These are phyloP conservation scores for Calonectria ilicicola DNA, from an alignment of 2,329 filamentous ascomycete genomes.

Conservation along the genomic window DNA sequence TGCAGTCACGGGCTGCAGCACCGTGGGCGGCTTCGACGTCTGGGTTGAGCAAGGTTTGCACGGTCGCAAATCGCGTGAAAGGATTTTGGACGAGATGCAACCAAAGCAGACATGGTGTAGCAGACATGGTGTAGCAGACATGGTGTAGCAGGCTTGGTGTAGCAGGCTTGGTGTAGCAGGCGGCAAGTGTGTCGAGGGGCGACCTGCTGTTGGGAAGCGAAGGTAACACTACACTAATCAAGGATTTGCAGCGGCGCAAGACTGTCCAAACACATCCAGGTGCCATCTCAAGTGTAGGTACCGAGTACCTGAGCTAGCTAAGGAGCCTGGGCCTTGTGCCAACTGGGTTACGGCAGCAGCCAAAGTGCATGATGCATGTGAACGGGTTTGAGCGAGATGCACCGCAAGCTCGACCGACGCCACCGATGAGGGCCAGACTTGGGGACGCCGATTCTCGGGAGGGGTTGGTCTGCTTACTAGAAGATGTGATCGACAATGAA, in stretches of 20 bases:
- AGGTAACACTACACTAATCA: constrained; percentile 20
- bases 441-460: constrained; percentile 10
- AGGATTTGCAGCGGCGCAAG: constrained; percentile 9
- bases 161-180: constrained; percentile 18
- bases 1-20: constrained; percentile 18
- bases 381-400: constrained; percentile 30
- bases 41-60: constrained; percentile 28
- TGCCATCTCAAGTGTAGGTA: neutral
- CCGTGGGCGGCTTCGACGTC: constrained; percentile 26
- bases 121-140: neutral
- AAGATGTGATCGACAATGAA: constrained; percentile 15
- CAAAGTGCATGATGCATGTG: constrained; percentile 28
- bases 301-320: neutral
- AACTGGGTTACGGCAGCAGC: neutral
- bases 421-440: constrained; percentile 19
- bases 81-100: constrained; percentile 27
- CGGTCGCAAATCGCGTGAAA: constrained; percentile 26
- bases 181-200: constrained; percentile 1
- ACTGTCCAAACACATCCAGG: neutral
- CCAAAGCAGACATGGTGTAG: neutral
- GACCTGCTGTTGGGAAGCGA: constrained; percentile 1
- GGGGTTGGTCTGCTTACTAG: neutral
- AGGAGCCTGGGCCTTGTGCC: neutral
- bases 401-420: constrained; percentile 14
- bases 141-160: too few species aligned